These are phyloP conservation scores for Pseudonitzschia multiseries DNA, from an alignment of 108 stramenopile species.

Conservation along the genomic window DNA sequence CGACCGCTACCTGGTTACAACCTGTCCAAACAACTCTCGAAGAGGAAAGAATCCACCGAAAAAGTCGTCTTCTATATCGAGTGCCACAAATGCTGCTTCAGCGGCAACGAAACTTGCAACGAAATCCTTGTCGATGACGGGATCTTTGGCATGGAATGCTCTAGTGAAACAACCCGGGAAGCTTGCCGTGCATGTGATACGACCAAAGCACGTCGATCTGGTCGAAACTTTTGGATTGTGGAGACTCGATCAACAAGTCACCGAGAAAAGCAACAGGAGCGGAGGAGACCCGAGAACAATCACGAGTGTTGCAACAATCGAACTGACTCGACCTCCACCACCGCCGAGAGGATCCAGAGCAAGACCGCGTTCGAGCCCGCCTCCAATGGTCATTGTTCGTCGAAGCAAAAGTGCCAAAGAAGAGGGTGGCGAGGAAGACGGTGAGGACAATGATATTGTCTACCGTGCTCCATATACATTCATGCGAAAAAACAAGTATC, in stretches of 20 bases:
- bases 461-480: slow-evolving; percentile 24
- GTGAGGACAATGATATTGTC: slow-evolving; percentile 9
- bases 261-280: slow-evolving; percentile 2
- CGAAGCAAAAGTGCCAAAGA: not conserved
- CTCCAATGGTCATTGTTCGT: slow-evolving; percentile 17
- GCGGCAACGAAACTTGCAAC: slow-evolving; percentile 34
- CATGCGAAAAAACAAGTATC: slow-evolving; percentile 17
- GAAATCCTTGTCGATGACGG: slow-evolving; percentile 30
- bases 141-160: slow-evolving; percentile 32
- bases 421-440: slow-evolving; percentile 15
- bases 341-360: slow-evolving; percentile 11
- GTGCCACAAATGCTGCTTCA: slow-evolving; percentile 20
- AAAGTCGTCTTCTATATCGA: not conserved
- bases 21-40: slow-evolving; percentile 2
- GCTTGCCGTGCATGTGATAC: slow-evolving; percentile 41
- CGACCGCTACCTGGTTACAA: slow-evolving; percentile 1
- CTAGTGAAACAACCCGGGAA: slow-evolving; percentile 35
- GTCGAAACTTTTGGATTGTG: slow-evolving; percentile 44
- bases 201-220: slow-evolving; percentile 40
- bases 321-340: slow-evolving; percentile 18
- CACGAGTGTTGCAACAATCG: slow-evolving; percentile 47
- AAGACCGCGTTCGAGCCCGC: not conserved
- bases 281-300: slow-evolving; percentile 14
- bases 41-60: not conserved
- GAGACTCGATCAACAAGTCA: slow-evolving; percentile 56